Conservation (phyloP, 495 filamentous ascomycete species). For the Tricharina praecox region DNA sequence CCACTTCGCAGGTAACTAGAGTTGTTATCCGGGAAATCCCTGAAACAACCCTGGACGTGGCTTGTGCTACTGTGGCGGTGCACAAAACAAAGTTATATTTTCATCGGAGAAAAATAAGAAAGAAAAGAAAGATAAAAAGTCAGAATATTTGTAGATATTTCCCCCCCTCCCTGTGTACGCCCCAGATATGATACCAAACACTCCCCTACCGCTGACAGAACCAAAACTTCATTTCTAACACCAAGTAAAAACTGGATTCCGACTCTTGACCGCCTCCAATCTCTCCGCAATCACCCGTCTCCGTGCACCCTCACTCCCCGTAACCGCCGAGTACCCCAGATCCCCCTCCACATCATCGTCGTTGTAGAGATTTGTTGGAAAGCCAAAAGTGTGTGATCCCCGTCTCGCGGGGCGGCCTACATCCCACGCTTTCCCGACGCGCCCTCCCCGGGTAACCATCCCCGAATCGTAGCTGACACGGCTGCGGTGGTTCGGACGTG, state of each 20-base stretch:
- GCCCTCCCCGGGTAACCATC: background rate
- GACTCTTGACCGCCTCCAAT: conserved; percentile 83
- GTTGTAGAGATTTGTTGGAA: conserved; percentile 26
- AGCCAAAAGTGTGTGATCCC: background rate
- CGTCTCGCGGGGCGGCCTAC: background rate
- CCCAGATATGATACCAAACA: too few relatives aligned
- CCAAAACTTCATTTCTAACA: too few relatives aligned
- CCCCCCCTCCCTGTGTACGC: too few relatives aligned
- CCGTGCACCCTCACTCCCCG: conserved; percentile 77
- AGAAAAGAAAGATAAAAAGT: too few relatives aligned
- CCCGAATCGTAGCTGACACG: conserved; percentile 20
- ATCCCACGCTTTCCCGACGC: background rate
- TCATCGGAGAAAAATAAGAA: too few relatives aligned
- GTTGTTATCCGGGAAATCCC: conserved; percentile 3
- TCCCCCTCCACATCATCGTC: conserved; percentile 78
- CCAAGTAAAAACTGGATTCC: conserved; percentile 94
- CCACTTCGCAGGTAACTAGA: too few relatives aligned
- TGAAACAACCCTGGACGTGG: background rate
- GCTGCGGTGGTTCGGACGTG: conserved; percentile 9
- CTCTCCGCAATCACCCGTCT: conserved; percentile 93
- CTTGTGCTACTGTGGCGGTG: background rate
- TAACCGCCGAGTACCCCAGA: conserved; percentile 80
- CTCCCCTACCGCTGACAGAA: too few relatives aligned
- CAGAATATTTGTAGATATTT: too few relatives aligned
- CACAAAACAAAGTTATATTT: too few relatives aligned